These are phyloP conservation scores for Candolleomyces eurysporus DNA, from an alignment of 768 basidiomycete species.

Conservation along the genomic window DNA sequence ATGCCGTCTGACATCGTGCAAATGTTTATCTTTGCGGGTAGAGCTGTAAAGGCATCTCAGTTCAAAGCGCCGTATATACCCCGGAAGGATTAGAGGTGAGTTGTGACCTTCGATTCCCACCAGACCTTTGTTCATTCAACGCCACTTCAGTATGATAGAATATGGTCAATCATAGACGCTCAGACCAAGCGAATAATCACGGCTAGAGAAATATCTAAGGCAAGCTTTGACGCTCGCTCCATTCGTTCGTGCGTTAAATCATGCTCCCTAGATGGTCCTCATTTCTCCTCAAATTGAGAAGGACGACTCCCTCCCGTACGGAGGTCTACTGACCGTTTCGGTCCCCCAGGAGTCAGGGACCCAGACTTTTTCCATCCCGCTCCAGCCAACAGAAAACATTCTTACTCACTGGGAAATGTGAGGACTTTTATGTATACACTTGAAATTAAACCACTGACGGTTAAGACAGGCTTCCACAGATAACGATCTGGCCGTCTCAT, in stretches of 20 bases:
- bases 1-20: neutral
- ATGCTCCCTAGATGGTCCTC: slow-evolving; percentile 55
- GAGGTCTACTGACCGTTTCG: slow-evolving; percentile 49
- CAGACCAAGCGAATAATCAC: slow-evolving; percentile 56
- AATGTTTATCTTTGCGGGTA: slow-evolving; percentile 21
- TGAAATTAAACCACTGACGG: neutral
- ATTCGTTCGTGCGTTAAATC: neutral
- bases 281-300: slow-evolving; percentile 54
- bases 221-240: slow-evolving; percentile 18
- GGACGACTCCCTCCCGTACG: slow-evolving; percentile 43
- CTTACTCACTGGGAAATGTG: slow-evolving; percentile 59
- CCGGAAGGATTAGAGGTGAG: slow-evolving; percentile 65
- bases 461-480: slow-evolving; percentile 47
- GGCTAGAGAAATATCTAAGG: slow-evolving; percentile 64
- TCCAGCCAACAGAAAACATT: slow-evolving; percentile 49
- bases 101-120: slow-evolving; percentile 1
- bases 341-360: slow-evolving; percentile 63
- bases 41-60: slow-evolving; percentile 72
- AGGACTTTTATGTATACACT: slow-evolving; percentile 18
- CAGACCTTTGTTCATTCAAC: neutral
- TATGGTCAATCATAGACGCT: slow-evolving; percentile 67
- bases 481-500: slow-evolving; percentile 47
- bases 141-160: slow-evolving; percentile 61
- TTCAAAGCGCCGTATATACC: slow-evolving; percentile 54
- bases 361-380: slow-evolving; percentile 56